phyloP scores from a whole-genome alignment of 2,329 filamentous ascomycete genomes.

The Phyllosticta paracitricarpa region DNA sequence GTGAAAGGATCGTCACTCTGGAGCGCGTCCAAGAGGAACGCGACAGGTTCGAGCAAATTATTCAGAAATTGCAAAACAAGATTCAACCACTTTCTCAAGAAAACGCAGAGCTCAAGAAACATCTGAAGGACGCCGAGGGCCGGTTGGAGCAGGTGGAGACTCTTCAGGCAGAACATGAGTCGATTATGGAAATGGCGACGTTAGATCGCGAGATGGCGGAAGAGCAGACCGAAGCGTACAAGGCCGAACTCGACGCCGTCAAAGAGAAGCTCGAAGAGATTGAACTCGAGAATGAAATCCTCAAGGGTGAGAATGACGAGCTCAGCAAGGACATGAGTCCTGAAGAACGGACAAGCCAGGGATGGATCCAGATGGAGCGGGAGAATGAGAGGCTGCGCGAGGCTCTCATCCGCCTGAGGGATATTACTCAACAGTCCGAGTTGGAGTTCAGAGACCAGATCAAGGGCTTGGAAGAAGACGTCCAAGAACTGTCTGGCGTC shows the following conservation, averaged over 20 bases:
- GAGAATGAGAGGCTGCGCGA: conserved; percentile 82
- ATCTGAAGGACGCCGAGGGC: conserved; percentile 65
- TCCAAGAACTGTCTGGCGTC: conserved; percentile 28
- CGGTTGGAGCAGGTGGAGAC: conserved; percentile 60
- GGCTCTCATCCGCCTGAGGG: conserved; percentile 72
- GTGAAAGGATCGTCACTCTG: conserved; percentile 70
- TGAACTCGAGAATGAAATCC: conserved; percentile 76
- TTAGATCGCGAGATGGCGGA: conserved; percentile 95
- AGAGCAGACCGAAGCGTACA: conserved; percentile 74
- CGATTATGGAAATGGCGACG: conserved; percentile 73
- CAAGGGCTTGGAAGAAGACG: conserved; percentile 27
- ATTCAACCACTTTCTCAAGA: conserved; percentile 79
- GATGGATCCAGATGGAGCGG: conserved; percentile 85
- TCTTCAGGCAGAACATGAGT: conserved; percentile 74
- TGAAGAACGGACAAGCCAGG: conserved; percentile 76
- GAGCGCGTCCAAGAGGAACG: conserved; percentile 67
- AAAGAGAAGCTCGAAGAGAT: conserved; percentile 73
- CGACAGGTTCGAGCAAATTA: conserved; percentile 71
- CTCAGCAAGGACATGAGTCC: conserved; percentile 74
- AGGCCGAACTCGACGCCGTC: conserved; percentile 67
- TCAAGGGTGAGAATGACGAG: conserved; percentile 79
- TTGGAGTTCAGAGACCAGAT: conserved; percentile 62
- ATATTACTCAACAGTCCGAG: conserved; percentile 79
- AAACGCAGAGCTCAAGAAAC: conserved; percentile 62
- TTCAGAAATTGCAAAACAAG: conserved; percentile 84